phyloP scores from a whole-genome alignment of 345 rosid genomes.

The Brassica rapa region DNA sequence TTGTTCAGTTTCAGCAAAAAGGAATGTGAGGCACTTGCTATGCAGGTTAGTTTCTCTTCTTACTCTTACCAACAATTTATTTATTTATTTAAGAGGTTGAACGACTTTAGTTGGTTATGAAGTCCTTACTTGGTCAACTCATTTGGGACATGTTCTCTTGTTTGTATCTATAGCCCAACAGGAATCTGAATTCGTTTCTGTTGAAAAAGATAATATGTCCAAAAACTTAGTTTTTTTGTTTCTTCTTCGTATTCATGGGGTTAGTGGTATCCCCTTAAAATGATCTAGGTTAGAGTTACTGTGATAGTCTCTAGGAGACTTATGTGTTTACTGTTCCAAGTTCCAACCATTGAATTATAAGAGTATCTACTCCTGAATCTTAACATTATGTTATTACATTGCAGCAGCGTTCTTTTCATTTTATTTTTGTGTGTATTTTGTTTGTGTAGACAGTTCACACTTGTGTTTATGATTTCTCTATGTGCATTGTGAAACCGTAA shows the following conservation, averaged over 20 bases:
- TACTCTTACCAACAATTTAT: background rate
- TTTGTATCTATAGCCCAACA: background rate
- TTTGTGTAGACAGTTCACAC: background rate
- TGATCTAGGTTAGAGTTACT: slow-evolving; percentile 4
- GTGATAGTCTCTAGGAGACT: background rate
- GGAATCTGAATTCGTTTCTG: too few relatives aligned
- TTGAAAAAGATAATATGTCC: too few relatives aligned
- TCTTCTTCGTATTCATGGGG: too few relatives aligned
- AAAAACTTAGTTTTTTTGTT: too few relatives aligned
- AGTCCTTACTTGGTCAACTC: background rate
- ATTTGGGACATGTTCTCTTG: background rate
- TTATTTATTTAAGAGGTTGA: background rate
- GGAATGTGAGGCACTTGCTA: slow-evolving; percentile 96
- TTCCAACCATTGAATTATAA: too few relatives aligned
- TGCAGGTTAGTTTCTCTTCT: slow-evolving; percentile 65
- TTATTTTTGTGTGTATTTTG: background rate
- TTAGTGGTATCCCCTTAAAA: background rate
- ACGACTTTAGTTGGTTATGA: background rate
- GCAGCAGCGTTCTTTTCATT: background rate
- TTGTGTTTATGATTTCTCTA: background rate
- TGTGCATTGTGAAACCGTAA: background rate
- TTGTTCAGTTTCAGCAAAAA: slow-evolving; percentile 97
- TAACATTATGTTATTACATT: too few relatives aligned
- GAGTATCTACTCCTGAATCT: too few relatives aligned
- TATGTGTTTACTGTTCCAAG: background rate